Percentiles rank a stretch among this genome's conserved stretches.
These are phyloP conservation scores for Antitrichia curtipendula DNA, from an alignment of 225 moss, liverwort and hornwort species.

Conservation along the genomic window DNA sequence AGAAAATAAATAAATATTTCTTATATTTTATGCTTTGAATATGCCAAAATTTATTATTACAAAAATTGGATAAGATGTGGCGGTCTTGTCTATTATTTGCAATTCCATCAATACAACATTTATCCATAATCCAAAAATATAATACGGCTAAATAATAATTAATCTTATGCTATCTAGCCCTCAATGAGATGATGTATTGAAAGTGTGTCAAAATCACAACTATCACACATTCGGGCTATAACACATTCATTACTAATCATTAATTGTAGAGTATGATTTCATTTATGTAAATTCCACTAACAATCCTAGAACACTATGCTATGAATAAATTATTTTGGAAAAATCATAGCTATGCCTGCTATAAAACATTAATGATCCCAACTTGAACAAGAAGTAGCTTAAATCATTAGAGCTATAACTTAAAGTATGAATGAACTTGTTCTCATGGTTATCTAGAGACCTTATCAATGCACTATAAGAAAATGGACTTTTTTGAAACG, in stretches of 20 bases:
- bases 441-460: no score
- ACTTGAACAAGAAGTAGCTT: no score
- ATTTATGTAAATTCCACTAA: not conserved
- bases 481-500: no score
- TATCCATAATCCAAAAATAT: no score
- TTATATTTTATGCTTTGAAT: not conserved
- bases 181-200: not conserved
- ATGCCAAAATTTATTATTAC: not conserved
- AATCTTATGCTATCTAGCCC: not conserved
- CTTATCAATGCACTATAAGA: no score
- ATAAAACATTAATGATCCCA: no score
- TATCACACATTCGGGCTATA: not conserved
- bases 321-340: no score
- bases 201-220: not conserved
- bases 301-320: no score
- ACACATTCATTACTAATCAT: not conserved
- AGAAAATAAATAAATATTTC: not conserved
- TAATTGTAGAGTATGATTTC: not conserved
- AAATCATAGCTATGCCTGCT: no score
- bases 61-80: not conserved
- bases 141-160: not conserved
- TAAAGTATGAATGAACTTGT: no score
- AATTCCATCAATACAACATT: no score
- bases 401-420: no score
- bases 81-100: not conserved